phyloP scores from a whole-genome alignment of 2,329 filamentous ascomycete species.

The Aspergillus sp. region DNA sequence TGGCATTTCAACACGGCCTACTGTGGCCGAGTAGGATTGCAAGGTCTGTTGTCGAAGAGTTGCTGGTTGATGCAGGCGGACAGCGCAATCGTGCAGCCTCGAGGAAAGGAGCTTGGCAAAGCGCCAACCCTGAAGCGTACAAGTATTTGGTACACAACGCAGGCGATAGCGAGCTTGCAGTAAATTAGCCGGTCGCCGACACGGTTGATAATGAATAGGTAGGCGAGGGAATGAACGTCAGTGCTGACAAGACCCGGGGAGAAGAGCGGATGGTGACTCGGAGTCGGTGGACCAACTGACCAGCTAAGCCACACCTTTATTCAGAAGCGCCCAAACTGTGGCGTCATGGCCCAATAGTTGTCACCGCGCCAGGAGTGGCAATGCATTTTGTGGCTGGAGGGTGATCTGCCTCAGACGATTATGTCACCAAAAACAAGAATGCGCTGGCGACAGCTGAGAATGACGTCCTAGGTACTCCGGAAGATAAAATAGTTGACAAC shows the following conservation, averaged over 20 bases:
- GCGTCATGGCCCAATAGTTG: neutral
- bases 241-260: neutral
- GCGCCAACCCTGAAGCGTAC: slow-evolving; percentile 32
- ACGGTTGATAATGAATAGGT: slow-evolving; percentile 9
- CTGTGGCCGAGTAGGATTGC: slow-evolving; percentile 29
- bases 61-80: slow-evolving; percentile 23
- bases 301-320: neutral
- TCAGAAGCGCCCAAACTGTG: slow-evolving; percentile 2
- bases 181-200: slow-evolving; percentile 11
- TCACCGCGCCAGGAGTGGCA: neutral
- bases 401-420: neutral
- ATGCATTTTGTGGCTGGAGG: neutral
- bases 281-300: neutral
- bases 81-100: slow-evolving; percentile 32
- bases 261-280: slow-evolving; percentile 2
- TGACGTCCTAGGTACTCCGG: neutral
- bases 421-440: neutral
- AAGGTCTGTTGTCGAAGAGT: slow-evolving; percentile 26
- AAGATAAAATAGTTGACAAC: neutral
- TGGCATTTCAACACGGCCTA: slow-evolving; percentile 61
- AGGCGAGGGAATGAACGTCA: slow-evolving; percentile 9
- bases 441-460: neutral
- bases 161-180: neutral
- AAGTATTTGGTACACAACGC: neutral
- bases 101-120: slow-evolving; percentile 32